Evolutionary conservation across 805 yeast species (phyloP).

Genomic region (Ogataea corticis): DNA sequence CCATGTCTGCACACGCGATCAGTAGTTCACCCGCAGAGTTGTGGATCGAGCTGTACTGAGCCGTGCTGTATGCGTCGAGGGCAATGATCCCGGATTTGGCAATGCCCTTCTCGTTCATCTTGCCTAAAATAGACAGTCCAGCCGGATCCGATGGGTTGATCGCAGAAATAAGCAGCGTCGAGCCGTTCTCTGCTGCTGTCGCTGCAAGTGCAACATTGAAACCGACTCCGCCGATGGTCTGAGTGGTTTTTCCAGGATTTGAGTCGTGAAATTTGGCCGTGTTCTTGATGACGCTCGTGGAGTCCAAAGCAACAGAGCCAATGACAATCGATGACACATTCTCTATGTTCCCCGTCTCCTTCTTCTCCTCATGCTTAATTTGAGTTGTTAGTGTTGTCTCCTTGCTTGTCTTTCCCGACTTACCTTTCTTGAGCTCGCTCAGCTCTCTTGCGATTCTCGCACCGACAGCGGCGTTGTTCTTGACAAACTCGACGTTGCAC

Average conservation of each 20-base stretch:
- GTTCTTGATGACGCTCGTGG: constrained; percentile 49
- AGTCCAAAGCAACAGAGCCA: constrained; percentile 79
- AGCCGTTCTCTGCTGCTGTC: constrained; percentile 36
- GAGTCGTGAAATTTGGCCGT: constrained; percentile 54
- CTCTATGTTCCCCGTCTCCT: constrained; percentile 5
- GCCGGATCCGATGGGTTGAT: constrained; percentile 57
- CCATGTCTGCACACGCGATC: constrained; percentile 85
- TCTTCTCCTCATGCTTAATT: neutral
- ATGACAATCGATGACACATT: constrained; percentile 44
- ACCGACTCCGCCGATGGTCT: constrained; percentile 83
- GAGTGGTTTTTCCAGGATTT: constrained; percentile 61
- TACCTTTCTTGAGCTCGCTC: constrained; percentile 33
- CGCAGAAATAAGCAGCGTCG: constrained; percentile 47
- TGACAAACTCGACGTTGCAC: constrained; percentile 73
- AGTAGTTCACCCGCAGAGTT: constrained; percentile 59
- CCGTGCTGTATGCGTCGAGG: constrained; percentile 41
- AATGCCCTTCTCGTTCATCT: constrained; percentile 30
- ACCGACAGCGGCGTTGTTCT: constrained; percentile 72
- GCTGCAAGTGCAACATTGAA: constrained; percentile 71
- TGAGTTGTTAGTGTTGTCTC: neutral
- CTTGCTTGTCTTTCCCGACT: constrained; percentile 1
- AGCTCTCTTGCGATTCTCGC: constrained; percentile 64
- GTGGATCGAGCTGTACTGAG: constrained; percentile 75
- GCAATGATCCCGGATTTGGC: constrained; percentile 43
- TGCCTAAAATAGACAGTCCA: constrained; percentile 42